These are phyloP conservation scores for Ustilaginoidea virens DNA, from an alignment of 2,329 filamentous ascomycete genomes.

Conservation along the genomic window DNA sequence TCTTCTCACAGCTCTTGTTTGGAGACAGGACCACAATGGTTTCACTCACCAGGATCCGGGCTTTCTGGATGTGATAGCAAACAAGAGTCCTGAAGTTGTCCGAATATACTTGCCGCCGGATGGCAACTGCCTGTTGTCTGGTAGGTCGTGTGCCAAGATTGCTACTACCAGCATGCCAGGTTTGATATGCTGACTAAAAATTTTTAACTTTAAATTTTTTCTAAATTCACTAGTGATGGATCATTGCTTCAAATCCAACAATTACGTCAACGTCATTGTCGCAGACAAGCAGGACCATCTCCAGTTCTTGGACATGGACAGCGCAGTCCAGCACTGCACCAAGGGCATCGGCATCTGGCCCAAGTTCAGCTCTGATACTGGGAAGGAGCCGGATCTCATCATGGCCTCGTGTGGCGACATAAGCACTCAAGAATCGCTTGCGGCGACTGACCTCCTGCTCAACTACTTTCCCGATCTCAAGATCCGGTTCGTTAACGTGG, in stretches of 20 bases:
- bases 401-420: constrained; percentile 67
- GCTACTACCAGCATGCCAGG: too few species aligned
- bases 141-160: too few species aligned
- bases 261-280: constrained; percentile 72
- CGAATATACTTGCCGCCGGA: constrained; percentile 71
- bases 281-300: constrained; percentile 69
- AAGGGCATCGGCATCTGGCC: constrained; percentile 70
- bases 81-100: constrained; percentile 67
- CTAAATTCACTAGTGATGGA: constrained; percentile 38
- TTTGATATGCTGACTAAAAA: constrained; percentile 10
- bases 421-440: constrained; percentile 57
- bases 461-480: constrained; percentile 56
- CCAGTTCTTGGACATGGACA: constrained; percentile 60
- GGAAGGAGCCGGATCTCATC: constrained; percentile 54
- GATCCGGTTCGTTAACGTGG: constrained; percentile 65
- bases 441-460: constrained; percentile 60
- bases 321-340: constrained; percentile 59
- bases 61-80: constrained; percentile 65
- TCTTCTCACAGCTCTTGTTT: constrained; percentile 62
- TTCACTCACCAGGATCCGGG: constrained; percentile 73
- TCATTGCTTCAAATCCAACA: constrained; percentile 56
- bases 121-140: constrained; percentile 59
- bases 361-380: constrained; percentile 57
- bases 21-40: constrained; percentile 72
- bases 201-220: too few species aligned